These are phyloP conservation scores for Candida chilensis DNA, from an alignment of 805 yeast species.

Conservation along the genomic window DNA sequence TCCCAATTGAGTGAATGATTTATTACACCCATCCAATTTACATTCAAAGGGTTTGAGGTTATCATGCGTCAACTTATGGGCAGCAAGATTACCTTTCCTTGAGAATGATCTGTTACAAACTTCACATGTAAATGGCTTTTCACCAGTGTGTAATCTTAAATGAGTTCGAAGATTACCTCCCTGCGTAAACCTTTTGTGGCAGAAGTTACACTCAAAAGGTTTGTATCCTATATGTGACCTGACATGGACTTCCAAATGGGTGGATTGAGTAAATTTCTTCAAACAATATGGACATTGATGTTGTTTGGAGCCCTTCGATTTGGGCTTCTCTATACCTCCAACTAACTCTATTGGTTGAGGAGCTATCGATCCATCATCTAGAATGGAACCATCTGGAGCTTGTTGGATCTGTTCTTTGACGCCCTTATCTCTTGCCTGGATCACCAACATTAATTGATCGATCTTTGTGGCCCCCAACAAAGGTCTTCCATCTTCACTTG, in stretches of 20 bases:
- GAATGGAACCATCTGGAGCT: slow-evolving; percentile 60
- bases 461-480: slow-evolving; percentile 80
- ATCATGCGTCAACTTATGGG: slow-evolving; percentile 78
- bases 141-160: slow-evolving; percentile 82
- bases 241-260: slow-evolving; percentile 84
- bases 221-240: slow-evolving; percentile 82
- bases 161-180: slow-evolving; percentile 88
- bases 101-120: slow-evolving; percentile 72
- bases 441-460: slow-evolving; percentile 84
- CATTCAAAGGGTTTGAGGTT: slow-evolving; percentile 74
- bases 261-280: slow-evolving; percentile 79
- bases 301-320: slow-evolving; percentile 32
- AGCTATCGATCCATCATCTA: slow-evolving; percentile 48
- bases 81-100: slow-evolving; percentile 86
- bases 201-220: slow-evolving; percentile 72
- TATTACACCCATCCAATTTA: slow-evolving; percentile 71
- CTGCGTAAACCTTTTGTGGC: slow-evolving; percentile 80
- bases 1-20: slow-evolving; percentile 85
- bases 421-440: slow-evolving; percentile 81
- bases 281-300: slow-evolving; percentile 73
- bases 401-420: slow-evolving; percentile 54
- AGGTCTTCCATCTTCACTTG: slow-evolving; percentile 57
- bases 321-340: slow-evolving; percentile 73
- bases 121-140: slow-evolving; percentile 79
- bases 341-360: slow-evolving; percentile 52